Evolutionary conservation across 441 rosid species (phyloP).

Genomic region (Euphorbia celastroides): DNA sequence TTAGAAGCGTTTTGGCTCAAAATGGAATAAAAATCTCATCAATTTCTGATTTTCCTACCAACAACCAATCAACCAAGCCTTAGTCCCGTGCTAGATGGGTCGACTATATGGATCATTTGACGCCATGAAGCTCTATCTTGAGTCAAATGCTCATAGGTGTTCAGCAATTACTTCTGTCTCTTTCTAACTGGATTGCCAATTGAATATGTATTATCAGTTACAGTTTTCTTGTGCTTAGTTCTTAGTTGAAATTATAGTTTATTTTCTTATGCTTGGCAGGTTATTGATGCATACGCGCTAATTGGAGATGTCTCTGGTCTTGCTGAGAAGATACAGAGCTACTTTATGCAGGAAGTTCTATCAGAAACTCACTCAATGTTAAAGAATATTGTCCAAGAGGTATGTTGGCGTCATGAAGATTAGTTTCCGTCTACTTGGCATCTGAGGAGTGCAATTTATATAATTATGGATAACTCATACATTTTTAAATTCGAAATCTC

Average conservation of each 20-base stretch:
- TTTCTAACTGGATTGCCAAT: slow-evolving; percentile 5
- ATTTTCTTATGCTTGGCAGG: slow-evolving; percentile 40
- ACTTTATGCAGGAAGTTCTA: slow-evolving; percentile 96
- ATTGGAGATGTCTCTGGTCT: slow-evolving; percentile 98
- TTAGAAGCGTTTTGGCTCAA: neutral
- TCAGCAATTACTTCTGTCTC: slow-evolving; percentile 1
- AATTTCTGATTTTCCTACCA: neutral
- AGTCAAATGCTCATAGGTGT: too few relatives aligned
- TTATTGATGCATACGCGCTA: slow-evolving; percentile 94
- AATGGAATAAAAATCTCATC: neutral
- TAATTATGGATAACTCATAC: neutral
- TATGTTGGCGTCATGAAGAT: slow-evolving; percentile 29
- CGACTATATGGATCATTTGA: too few relatives aligned
- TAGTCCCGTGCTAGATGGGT: too few relatives aligned
- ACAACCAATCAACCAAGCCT: too few relatives aligned
- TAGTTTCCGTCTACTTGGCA: neutral
- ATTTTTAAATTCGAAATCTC: slow-evolving; percentile 9
- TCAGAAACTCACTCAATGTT: slow-evolving; percentile 79
- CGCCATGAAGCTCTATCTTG: too few relatives aligned
- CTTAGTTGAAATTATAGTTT: slow-evolving; percentile 17
- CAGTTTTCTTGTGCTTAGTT: slow-evolving; percentile 6
- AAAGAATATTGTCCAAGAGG: slow-evolving; percentile 79
- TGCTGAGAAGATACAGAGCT: slow-evolving; percentile 96
- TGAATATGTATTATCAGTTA: slow-evolving; percentile 8
- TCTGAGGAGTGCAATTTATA: neutral